phyloP scores from a whole-genome alignment of 345 rosid genomes.

The Microthlaspi erraticum region DNA sequence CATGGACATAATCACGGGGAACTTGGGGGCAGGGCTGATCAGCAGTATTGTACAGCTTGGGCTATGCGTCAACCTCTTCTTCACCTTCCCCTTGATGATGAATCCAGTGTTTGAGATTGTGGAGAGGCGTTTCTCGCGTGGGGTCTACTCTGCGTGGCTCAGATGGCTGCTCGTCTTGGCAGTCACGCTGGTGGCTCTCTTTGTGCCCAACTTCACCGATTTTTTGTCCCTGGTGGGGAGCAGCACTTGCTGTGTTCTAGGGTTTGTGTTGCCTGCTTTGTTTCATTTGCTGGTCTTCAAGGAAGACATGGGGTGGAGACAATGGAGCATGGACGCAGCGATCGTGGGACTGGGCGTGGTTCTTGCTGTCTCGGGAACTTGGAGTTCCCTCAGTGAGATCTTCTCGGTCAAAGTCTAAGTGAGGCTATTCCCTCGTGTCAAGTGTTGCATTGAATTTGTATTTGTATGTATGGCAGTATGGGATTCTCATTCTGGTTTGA shows the following conservation, averaged over 20 bases:
- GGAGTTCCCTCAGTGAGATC: constrained; percentile 73
- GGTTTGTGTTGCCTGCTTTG: constrained; percentile 77
- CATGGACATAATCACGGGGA: constrained; percentile 76
- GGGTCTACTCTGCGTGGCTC: constrained; percentile 73
- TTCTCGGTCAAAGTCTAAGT: constrained; percentile 49
- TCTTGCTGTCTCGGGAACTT: constrained; percentile 76
- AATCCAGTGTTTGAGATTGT: constrained; percentile 85
- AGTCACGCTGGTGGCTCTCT: constrained; percentile 69
- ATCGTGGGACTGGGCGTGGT: constrained; percentile 61
- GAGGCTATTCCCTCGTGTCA: constrained; percentile 19
- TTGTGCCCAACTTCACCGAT: constrained; percentile 86
- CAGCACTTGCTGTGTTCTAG: constrained; percentile 81
- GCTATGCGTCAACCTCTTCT: constrained; percentile 79
- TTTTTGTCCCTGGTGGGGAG: constrained; percentile 90
- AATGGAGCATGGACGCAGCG: constrained; percentile 57
- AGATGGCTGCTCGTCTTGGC: constrained; percentile 73
- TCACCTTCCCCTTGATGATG: constrained; percentile 96
- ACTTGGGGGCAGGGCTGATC: constrained; percentile 66
- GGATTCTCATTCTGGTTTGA: constrained; percentile 20
- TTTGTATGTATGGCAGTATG: not conserved
- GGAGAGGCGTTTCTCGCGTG: constrained; percentile 70
- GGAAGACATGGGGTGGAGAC: constrained; percentile 74
- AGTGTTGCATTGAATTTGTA: constrained; percentile 10
- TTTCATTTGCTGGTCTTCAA: constrained; percentile 83
- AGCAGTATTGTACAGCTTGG: constrained; percentile 76